phyloP scores from a whole-genome alignment of 345 rosid genomes.

The Geranium brycei region DNA sequence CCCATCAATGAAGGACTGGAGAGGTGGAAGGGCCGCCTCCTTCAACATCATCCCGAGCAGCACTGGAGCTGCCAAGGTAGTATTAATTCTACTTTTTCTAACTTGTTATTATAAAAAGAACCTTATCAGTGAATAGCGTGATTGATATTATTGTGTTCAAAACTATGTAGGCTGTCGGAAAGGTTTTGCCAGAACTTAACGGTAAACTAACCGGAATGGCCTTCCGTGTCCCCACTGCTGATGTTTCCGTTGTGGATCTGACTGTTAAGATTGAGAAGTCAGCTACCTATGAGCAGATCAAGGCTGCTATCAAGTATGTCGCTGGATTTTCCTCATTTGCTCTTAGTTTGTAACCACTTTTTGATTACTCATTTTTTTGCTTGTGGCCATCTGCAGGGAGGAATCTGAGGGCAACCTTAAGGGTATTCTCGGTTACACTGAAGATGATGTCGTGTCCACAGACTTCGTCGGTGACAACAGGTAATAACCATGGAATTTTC shows the following conservation, averaged over 20 bases:
- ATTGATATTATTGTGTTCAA: background rate
- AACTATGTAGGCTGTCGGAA: slow-evolving; percentile 54
- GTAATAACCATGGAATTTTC: slow-evolving; percentile 9
- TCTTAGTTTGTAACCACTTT: background rate
- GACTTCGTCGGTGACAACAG: slow-evolving; percentile 77
- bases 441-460: slow-evolving; percentile 79
- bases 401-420: slow-evolving; percentile 63
- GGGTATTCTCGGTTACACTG: slow-evolving; percentile 78
- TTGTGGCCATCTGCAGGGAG: slow-evolving; percentile 28
- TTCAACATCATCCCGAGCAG: slow-evolving; percentile 92
- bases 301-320: slow-evolving; percentile 53
- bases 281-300: slow-evolving; percentile 63
- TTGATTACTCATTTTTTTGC: background rate
- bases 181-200: slow-evolving; percentile 59
- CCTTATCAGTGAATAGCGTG: no score
- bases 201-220: slow-evolving; percentile 94
- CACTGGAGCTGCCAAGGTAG: slow-evolving; percentile 86
- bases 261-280: slow-evolving; percentile 67
- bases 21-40: slow-evolving; percentile 96
- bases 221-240: slow-evolving; percentile 86
- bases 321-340: background rate
- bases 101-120: no score
- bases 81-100: background rate
- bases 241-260: slow-evolving; percentile 84
- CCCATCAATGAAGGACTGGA: slow-evolving; percentile 87